Conservation (phyloP, 2,329 filamentous ascomycete species). For the Paracoccidioides lutzii region DNA sequence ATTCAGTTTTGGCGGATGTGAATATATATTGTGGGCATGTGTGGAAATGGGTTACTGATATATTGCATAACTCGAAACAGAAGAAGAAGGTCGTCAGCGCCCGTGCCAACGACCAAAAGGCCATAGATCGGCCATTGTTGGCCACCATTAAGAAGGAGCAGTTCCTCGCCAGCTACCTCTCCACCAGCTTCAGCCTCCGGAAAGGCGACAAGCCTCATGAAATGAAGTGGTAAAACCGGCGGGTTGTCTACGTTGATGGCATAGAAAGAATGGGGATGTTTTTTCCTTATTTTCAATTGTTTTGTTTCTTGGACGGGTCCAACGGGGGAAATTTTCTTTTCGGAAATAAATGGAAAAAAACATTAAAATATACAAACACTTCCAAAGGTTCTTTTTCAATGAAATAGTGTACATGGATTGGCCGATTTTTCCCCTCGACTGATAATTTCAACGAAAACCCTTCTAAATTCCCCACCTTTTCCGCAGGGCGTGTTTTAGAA, state of each 20-base stretch:
- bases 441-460: background rate
- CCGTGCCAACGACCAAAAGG: conserved; percentile 95
- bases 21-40: background rate
- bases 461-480: background rate
- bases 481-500: conserved; percentile 5
- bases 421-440: background rate
- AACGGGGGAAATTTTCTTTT: background rate
- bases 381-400: conserved; percentile 1
- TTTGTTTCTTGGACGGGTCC: background rate
- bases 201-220: conserved; percentile 99
- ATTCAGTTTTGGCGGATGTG: background rate
- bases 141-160: conserved; percentile 98
- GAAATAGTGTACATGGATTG: conserved; percentile 4
- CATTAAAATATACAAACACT: background rate
- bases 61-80: conserved; percentile 37
- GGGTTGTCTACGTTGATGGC: conserved; percentile 22
- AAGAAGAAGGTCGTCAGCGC: conserved; percentile 93
- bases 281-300: background rate
- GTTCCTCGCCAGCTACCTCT: conserved; percentile 84
- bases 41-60: conserved; percentile 2
- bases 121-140: conserved; percentile 90
- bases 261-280: conserved; percentile 1
- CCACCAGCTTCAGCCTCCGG: conserved; percentile 92
- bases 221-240: conserved; percentile 76
- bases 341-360: background rate